phyloP scores from a whole-genome alignment of 345 rosid genomes.

The Gossypium rotundifolium region DNA sequence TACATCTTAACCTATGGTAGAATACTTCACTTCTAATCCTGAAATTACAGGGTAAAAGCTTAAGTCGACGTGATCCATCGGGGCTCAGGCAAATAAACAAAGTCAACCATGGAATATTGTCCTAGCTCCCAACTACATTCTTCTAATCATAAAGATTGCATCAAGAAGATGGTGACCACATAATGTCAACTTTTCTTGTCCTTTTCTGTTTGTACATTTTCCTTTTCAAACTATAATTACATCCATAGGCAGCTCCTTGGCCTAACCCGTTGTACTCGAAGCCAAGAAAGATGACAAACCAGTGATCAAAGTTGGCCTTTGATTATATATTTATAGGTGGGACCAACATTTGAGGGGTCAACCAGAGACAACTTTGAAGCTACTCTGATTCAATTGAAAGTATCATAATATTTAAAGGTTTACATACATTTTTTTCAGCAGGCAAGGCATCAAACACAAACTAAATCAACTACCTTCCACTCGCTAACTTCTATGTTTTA shows the following conservation, averaged over 20 bases:
- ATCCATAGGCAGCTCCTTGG: conserved; percentile 3
- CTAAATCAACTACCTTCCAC: neutral
- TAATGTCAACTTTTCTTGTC: neutral
- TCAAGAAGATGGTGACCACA: neutral
- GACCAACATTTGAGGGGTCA: neutral
- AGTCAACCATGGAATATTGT: neutral
- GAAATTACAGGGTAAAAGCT: neutral
- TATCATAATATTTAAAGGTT: neutral
- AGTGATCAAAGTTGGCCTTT: neutral
- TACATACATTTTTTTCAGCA: neutral
- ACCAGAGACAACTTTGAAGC: conserved; percentile 6
- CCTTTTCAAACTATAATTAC: neutral
- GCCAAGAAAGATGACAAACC: neutral
- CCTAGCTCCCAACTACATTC: neutral
- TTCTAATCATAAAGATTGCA: neutral
- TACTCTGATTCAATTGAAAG: neutral
- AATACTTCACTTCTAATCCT: neutral
- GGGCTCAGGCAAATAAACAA: neutral
- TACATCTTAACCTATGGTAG: neutral
- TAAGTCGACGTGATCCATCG: too few species aligned
- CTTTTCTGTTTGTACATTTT: neutral
- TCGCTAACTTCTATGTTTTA: neutral
- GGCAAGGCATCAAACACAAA: neutral
- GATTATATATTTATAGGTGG: neutral
- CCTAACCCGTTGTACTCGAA: neutral